These are phyloP conservation scores for Fusarium sp. DNA, from an alignment of 2,329 filamentous ascomycete genomes.

Conservation along the genomic window DNA sequence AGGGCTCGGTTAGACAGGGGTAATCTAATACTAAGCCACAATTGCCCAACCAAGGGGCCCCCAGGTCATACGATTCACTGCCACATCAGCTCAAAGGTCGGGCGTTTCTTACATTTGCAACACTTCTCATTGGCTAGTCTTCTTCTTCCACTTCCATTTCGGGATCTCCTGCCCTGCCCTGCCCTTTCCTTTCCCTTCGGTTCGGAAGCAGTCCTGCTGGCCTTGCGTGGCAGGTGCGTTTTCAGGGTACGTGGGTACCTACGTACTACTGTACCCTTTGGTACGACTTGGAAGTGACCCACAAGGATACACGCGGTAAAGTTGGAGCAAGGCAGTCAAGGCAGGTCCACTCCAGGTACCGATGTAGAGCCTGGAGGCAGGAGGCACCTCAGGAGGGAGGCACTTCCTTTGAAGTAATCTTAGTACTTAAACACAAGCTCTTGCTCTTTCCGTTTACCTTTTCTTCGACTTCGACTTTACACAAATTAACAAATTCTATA, in stretches of 20 bases:
- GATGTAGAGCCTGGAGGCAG: background rate
- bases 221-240: slow-evolving; percentile 10
- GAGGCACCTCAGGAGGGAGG: background rate
- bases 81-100: slow-evolving; percentile 48
- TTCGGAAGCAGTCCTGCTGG: slow-evolving; percentile 20
- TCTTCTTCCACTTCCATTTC: slow-evolving; percentile 19
- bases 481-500: slow-evolving; percentile 18
- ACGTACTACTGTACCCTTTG: background rate
- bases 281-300: background rate
- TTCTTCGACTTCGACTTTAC: background rate
- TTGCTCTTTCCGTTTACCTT: slow-evolving; percentile 2
- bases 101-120: slow-evolving; percentile 44
- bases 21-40: slow-evolving; percentile 20
- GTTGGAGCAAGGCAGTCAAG: slow-evolving; percentile 15
- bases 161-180: slow-evolving; percentile 38
- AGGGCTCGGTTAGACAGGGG: slow-evolving; percentile 3
- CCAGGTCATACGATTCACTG: slow-evolving; percentile 49
- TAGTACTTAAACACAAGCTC: slow-evolving; percentile 29
- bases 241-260: background rate
- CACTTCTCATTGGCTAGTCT: slow-evolving; percentile 30
- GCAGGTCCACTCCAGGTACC: slow-evolving; percentile 34
- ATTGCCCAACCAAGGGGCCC: background rate
- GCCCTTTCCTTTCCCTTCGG: slow-evolving; percentile 16
- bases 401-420: slow-evolving; percentile 15
- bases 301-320: slow-evolving; percentile 15